Evolutionary conservation across 805 yeast species (phyloP).

Genomic region (Ogataea thermomethanolica): DNA sequence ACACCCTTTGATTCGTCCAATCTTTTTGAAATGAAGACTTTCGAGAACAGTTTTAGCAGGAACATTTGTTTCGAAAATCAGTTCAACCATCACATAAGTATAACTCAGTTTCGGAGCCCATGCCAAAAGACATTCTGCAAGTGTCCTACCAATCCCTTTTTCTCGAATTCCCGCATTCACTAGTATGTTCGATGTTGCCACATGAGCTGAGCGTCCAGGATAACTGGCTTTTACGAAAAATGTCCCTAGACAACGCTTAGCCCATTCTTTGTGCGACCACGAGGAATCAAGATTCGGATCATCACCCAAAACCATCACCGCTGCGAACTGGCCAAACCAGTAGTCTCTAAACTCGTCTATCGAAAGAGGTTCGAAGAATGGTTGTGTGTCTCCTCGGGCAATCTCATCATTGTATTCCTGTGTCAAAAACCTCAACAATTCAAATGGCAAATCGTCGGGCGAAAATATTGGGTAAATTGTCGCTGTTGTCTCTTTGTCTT

Average conservation of each 20-base stretch:
- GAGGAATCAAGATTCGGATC: conserved; percentile 42
- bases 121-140: conserved; percentile 77
- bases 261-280: conserved; percentile 64
- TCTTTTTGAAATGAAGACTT: conserved; percentile 65
- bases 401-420: conserved; percentile 95
- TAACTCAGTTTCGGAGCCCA: conserved; percentile 93
- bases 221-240: conserved; percentile 83
- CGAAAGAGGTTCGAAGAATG: conserved; percentile 77
- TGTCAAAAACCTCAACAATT: conserved; percentile 72
- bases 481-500: conserved; percentile 89
- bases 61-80: conserved; percentile 84
- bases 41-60: conserved; percentile 81
- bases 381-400: conserved; percentile 81
- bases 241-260: conserved; percentile 85
- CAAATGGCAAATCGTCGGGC: conserved; percentile 68
- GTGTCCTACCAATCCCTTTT: conserved; percentile 83
- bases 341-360: conserved; percentile 73
- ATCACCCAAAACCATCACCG: conserved; percentile 78
- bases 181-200: conserved; percentile 84
- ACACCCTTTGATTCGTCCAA: conserved; percentile 82
- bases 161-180: conserved; percentile 93
- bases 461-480: conserved; percentile 83
- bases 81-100: conserved; percentile 76
- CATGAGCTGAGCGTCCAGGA: conserved; percentile 90
- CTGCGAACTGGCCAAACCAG: conserved; percentile 88